Evolutionary conservation across 2,329 filamentous ascomycete species (phyloP), one percentile per base, ranked within the genome.

Genomic region (Zymoseptoria tritici): DNA sequence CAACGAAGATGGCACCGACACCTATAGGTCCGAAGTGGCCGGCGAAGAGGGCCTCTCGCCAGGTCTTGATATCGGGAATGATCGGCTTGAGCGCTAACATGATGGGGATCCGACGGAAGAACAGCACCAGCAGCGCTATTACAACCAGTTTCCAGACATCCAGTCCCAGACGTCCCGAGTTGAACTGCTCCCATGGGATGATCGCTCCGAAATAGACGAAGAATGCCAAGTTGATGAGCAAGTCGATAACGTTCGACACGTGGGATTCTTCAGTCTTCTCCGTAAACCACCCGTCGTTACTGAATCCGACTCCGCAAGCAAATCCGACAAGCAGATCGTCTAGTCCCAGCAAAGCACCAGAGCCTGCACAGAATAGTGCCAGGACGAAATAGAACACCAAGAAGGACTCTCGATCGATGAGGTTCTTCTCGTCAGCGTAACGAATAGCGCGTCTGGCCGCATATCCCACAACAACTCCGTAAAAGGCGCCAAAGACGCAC

Each of bases 261-360:
- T 97, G 94, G 0, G 94, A 93, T 75, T 99, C 94, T 73, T 99
- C 94, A 0, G 94, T 99, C 80, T 97, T 97, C 71, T 97, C 90
- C 16, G 90, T 89, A 70, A 99, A 99, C 94, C 94, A 99, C 66
- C 94, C 94, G 72, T 99, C 94, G 74, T 99, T 99, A 68, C 92
- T 97, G 79, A 99, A 99, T 57, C 94, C 94, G n/a, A 99, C 94
- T 60, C 94, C 94, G 58, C 90, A 91, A 13, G 93, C 87, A 70
- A 99, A 99, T 49, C 94, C 94, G 49, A 99, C 90, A 3, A 99
- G 83, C 55, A 99, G 78, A 74, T 99, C 94, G 73, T 99, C 94
- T 69, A 97, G 82, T 55, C 94, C 94, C 52, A 99, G 79, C 60
- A 97, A 83, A 74, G 91, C 91, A 29, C 94, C 94, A 0, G 93